Evolutionary conservation across 306 rosid species (phyloP).

Genomic region (Fragaria ananassa): DNA sequence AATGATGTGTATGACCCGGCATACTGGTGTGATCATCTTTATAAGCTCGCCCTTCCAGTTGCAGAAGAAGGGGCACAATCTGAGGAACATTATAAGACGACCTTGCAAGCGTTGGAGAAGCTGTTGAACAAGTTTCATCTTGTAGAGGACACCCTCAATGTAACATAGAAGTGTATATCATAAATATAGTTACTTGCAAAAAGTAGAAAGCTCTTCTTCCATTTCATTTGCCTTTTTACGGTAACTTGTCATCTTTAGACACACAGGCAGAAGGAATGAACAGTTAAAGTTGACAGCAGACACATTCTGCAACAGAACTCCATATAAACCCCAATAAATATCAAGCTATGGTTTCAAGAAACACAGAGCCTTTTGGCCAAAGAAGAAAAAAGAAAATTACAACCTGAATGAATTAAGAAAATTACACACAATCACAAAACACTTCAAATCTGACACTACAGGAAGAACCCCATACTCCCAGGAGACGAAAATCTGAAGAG

Average conservation of each 20-base stretch:
- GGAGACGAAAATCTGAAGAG: slow-evolving; percentile 10
- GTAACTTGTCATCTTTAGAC: neutral
- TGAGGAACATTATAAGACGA: slow-evolving; percentile 52
- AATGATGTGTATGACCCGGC: slow-evolving; percentile 30
- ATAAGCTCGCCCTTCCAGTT: slow-evolving; percentile 51
- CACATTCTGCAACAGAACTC: neutral
- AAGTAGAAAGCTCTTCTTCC: slow-evolving; percentile 5
- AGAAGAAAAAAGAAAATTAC: slow-evolving; percentile 16
- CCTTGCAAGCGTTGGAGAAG: slow-evolving; percentile 58
- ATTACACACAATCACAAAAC: slow-evolving; percentile 26
- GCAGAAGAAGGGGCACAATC: slow-evolving; percentile 67
- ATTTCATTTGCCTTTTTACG: neutral
- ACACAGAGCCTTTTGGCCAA: slow-evolving; percentile 25
- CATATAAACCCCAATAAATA: neutral
- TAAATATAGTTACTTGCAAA: slow-evolving; percentile 9
- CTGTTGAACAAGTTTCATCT: slow-evolving; percentile 52
- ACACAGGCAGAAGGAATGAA: neutral
- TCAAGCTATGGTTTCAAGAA: slow-evolving; percentile 31
- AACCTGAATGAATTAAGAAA: slow-evolving; percentile 37
- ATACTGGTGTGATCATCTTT: slow-evolving; percentile 41
- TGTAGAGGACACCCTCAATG: slow-evolving; percentile 38
- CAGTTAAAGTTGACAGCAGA: neutral
- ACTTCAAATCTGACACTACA: slow-evolving; percentile 31
- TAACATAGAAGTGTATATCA: slow-evolving; percentile 22
- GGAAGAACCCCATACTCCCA: slow-evolving; percentile 36